Conservation (phyloP, 192 early-diverging fungal species). For the Spizellomyces sp. region DNA sequence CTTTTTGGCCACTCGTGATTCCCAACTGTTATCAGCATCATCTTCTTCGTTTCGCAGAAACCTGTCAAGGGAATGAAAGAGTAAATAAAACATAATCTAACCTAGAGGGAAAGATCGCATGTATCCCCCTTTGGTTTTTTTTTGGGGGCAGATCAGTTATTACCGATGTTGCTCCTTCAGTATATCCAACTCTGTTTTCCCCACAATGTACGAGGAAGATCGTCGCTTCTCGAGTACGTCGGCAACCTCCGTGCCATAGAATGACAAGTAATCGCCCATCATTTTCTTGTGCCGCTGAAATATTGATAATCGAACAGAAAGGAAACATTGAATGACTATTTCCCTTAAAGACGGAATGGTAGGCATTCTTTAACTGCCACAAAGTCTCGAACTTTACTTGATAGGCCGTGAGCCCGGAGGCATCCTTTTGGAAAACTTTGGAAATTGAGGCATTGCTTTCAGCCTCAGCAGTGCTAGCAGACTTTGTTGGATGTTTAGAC, state of each 20-base stretch:
- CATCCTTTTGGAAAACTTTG: constrained; percentile 6
- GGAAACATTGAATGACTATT: background rate
- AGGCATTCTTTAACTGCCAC: background rate
- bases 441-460: background rate
- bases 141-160: background rate
- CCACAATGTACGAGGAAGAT: background rate
- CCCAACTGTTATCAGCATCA: constrained; percentile 61
- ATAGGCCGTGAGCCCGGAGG: constrained; percentile 20
- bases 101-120: background rate
- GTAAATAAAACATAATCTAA: background rate
- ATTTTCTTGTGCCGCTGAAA: constrained; percentile 55
- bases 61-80: constrained; percentile 32
- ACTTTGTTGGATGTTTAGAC: background rate
- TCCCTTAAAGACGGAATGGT: too few species aligned
- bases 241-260: constrained; percentile 31
- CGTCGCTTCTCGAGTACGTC: background rate
- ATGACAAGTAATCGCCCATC: constrained; percentile 58
- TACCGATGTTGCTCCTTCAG: constrained; percentile 72
- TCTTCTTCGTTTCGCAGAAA: constrained; percentile 62
- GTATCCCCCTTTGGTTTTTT: too few species aligned
- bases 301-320: background rate
- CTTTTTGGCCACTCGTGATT: constrained; percentile 76
- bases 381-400: constrained; percentile 12
- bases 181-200: constrained; percentile 68
- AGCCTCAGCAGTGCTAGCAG: background rate